A percentile compares a stretch with the other conserved stretches of the same genome.
phyloP scores from a whole-genome alignment of 495 filamentous ascomycete species.

The Letharia lupina region DNA sequence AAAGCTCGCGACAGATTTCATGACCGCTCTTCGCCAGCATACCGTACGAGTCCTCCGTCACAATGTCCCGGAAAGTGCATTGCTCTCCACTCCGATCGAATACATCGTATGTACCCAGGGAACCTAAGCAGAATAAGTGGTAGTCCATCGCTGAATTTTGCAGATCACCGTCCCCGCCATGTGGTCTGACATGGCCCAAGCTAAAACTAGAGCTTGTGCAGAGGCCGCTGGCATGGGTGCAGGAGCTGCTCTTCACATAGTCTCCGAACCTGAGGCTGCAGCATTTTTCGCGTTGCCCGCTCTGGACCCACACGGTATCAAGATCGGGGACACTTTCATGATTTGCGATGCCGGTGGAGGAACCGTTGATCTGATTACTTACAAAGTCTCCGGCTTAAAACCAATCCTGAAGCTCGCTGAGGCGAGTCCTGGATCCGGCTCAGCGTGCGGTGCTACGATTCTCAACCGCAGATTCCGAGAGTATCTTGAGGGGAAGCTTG shows the following conservation, averaged over 20 bases:
- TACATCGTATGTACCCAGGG: constrained; percentile 39
- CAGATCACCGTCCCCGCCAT: constrained; percentile 50
- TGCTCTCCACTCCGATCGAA: constrained; percentile 52
- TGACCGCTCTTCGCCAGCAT: constrained; percentile 38
- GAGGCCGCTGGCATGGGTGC: constrained; percentile 59
- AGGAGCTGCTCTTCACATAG: constrained; percentile 52
- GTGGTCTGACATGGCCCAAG: constrained; percentile 71
- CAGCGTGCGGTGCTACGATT: constrained; percentile 60
- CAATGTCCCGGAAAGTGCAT: constrained; percentile 53
- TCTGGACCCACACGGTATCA: constrained; percentile 55
- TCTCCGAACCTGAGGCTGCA: constrained; percentile 69
- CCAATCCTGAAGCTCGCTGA: constrained; percentile 50
- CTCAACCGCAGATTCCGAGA: constrained; percentile 63
- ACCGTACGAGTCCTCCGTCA: constrained; percentile 21
- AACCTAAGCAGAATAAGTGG: background rate
- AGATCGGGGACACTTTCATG: constrained; percentile 61
- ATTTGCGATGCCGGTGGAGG: constrained; percentile 74
- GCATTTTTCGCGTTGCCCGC: constrained; percentile 63
- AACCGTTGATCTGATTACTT: constrained; percentile 60
- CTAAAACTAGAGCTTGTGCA: constrained; percentile 54
- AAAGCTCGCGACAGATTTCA: constrained; percentile 57
- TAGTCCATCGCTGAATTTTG: background rate
- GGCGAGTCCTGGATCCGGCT: constrained; percentile 56
- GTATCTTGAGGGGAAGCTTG: constrained; percentile 52
- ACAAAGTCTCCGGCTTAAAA: constrained; percentile 30